Conservation (phyloP, 2,329 filamentous ascomycete genomes). For the Achaetomium macrosporum region DNA sequence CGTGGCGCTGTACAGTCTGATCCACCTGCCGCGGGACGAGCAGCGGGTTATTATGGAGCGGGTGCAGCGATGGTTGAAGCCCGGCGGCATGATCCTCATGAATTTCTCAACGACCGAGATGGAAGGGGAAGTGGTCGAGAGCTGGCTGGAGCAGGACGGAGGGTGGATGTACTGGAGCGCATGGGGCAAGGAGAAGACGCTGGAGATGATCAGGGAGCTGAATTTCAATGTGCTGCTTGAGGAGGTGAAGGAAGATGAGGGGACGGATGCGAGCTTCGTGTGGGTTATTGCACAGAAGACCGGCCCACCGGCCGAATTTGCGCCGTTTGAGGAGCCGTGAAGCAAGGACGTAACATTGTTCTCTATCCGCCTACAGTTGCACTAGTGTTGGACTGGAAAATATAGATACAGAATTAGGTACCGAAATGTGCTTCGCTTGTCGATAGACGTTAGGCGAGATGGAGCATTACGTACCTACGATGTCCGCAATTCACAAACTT, state of each 20-base stretch:
- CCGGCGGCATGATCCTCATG: slow-evolving; percentile 44
- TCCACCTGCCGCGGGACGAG: slow-evolving; percentile 48
- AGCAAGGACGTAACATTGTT: no score
- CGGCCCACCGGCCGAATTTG: not conserved
- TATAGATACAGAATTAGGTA: not conserved
- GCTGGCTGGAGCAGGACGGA: slow-evolving; percentile 34
- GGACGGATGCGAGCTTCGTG: slow-evolving; percentile 32
- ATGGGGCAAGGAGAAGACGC: slow-evolving; percentile 32
- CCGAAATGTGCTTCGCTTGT: no score
- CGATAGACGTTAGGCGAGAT: no score
- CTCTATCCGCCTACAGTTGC: no score
- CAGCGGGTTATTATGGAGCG: slow-evolving; percentile 41
- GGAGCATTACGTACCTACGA: no score
- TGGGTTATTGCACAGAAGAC: slow-evolving; percentile 36
- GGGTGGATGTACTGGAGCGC: slow-evolving; percentile 43
- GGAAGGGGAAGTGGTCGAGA: slow-evolving; percentile 28
- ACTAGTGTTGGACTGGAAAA: not conserved
- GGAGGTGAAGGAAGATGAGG: slow-evolving; percentile 29
- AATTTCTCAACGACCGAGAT: slow-evolving; percentile 36
- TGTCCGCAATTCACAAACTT: no score
- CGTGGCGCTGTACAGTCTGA: slow-evolving; percentile 48
- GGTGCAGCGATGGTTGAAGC: slow-evolving; percentile 44
- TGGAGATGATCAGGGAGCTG: slow-evolving; percentile 27
- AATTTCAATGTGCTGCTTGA: slow-evolving; percentile 30
- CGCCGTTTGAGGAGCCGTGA: not conserved